phyloP scores from a whole-genome alignment of 2,329 filamentous ascomycete genomes.

The Talaromyces sp. region DNA sequence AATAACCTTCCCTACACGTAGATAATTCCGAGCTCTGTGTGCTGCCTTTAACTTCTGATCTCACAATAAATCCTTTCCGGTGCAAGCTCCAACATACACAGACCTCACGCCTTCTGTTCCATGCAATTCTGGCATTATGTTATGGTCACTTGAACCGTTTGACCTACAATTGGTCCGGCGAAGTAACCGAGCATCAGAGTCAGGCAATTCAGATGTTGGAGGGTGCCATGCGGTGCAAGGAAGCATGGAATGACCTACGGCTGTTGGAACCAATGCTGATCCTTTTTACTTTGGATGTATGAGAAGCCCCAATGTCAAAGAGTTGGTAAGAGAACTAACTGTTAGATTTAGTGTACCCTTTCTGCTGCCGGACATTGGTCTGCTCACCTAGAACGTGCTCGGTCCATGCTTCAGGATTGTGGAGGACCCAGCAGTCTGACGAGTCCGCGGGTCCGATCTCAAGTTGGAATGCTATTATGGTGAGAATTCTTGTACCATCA shows the following conservation, averaged over 20 bases:
- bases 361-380: conserved; percentile 36
- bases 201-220: conserved; percentile 30
- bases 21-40: conserved; percentile 39
- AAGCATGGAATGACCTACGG: neutral
- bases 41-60: conserved; percentile 35
- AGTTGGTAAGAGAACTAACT: neutral
- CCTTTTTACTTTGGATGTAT: conserved; percentile 36
- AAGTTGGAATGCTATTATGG: conserved; percentile 36
- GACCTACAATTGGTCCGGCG: conserved; percentile 18
- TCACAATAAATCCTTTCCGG: conserved; percentile 36
- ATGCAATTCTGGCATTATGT: conserved; percentile 26
- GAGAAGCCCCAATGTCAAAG: conserved; percentile 4
- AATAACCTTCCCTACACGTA: conserved; percentile 19
- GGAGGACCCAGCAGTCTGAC: conserved; percentile 21
- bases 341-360: conserved; percentile 30
- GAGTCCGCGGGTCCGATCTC: conserved; percentile 29
- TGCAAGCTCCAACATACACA: conserved; percentile 25
- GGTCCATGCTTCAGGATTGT: conserved; percentile 28
- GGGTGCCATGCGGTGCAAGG: conserved; percentile 19
- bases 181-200: conserved; percentile 12
- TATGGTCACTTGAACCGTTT: conserved; percentile 35
- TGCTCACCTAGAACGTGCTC: conserved; percentile 28
- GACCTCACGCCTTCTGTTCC: conserved; percentile 32
- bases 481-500: conserved; percentile 21
- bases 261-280: conserved; percentile 34